These are phyloP conservation scores for Fusarium domesticum DNA, from an alignment of 2,329 filamentous ascomycete genomes.

Conservation along the genomic window DNA sequence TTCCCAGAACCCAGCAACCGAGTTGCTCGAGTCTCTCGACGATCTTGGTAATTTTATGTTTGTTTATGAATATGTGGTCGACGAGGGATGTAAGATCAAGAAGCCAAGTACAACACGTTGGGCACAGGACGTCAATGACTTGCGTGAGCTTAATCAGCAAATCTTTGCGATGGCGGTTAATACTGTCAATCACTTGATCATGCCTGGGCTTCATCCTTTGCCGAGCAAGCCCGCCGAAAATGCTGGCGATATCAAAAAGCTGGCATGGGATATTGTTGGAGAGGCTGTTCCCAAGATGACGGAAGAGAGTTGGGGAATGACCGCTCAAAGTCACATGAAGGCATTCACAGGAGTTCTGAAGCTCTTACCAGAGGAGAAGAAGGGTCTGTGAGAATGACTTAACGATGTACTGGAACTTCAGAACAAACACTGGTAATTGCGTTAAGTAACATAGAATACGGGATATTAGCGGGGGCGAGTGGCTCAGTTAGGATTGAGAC, in stretches of 20 bases:
- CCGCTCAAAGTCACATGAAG: constrained; percentile 29
- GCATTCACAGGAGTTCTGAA: constrained; percentile 24
- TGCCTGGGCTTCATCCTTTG: constrained; percentile 20
- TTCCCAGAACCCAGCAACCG: constrained; percentile 3
- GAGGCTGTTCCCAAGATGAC: constrained; percentile 19
- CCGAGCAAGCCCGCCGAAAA: constrained; percentile 6
- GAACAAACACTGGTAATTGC: too few relatives aligned
- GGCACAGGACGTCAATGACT: constrained; percentile 33
- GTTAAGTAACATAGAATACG: too few relatives aligned
- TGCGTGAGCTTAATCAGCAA: constrained; percentile 29
- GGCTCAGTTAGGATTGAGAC: too few relatives aligned
- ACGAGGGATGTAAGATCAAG: constrained; percentile 15
- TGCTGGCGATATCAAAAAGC: constrained; percentile 29
- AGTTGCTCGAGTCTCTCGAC: constrained; percentile 16
- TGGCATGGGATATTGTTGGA: constrained; percentile 36
- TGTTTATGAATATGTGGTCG: constrained; percentile 26
- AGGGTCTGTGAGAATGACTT: neutral
- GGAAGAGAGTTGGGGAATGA: constrained; percentile 34
- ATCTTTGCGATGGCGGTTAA: constrained; percentile 24
- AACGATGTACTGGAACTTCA: too few relatives aligned
- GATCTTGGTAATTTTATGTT: constrained; percentile 19
- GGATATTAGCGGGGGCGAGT: too few relatives aligned
- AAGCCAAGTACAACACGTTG: constrained; percentile 32
- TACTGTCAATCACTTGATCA: constrained; percentile 27
- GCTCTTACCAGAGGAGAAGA: constrained; percentile 18